Evolutionary conservation across 352 stramenopile genomes (phyloP), one percentile per base, ranked within the genome.

Genomic region (Pythium volutum): DNA sequence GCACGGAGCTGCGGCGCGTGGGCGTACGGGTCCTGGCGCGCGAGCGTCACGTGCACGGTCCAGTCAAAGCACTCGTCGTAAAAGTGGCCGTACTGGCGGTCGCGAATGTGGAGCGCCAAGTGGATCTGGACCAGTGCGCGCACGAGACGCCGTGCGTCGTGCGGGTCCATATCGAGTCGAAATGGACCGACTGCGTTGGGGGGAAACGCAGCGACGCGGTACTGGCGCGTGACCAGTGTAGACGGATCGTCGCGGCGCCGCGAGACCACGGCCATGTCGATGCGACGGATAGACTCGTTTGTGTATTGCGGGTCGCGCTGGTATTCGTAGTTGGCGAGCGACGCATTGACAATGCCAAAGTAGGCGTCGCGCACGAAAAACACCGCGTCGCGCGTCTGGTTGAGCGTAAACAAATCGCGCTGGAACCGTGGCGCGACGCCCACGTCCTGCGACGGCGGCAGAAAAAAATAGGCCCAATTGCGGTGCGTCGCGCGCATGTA

Each of bases 61-160:
- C 86, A 95, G 55, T 89, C 82, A 62, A 93, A 95, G 58, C 86
- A 95, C 45, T 95, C 86, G 43, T 79, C 66, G 66, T 95, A 95
- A 39, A 83, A 89, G 46, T 77, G 64, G 15, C 85, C 85, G 55
- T 85, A 84, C 64, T 95, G 84, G 11, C 66, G 74, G 41, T 95
- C 86, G 29, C 79, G 77, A 27, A 95, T 59, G 4, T 67, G 64
- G 33, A 95, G 82, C 14, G 69, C 66, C 43, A 93, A 80, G 29
- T 58, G 67, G 20, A 92, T 61, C 12, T 22, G 27, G 0, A 57
- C 57, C 1, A 93, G 33, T 22, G 82, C 84, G 16, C 74, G 79
- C 56, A 90, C 50, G 6, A 93, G 61, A 43, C 76, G 61, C 31
- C 77, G 73, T 29, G 75, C 67, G 56, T 81, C 62, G 55, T 59